Conservation (phyloP, 2,329 filamentous ascomycete species). For the Balansia obtecta region DNA sequence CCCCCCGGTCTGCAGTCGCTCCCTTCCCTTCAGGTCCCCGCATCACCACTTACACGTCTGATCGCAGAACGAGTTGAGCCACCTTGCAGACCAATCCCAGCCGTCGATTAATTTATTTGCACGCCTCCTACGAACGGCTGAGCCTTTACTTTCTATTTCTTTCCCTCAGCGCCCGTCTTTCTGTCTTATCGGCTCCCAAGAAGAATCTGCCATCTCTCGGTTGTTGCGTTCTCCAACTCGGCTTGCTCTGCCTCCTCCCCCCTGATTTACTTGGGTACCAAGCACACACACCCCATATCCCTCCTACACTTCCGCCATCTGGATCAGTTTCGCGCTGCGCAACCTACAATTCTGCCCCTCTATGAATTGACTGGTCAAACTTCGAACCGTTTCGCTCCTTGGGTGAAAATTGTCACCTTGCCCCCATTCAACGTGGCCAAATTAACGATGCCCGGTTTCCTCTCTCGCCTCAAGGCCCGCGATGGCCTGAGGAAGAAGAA, state of each 20-base stretch:
- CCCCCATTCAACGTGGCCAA: background rate
- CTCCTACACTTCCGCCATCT: background rate
- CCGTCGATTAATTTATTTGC: slow-evolving; percentile 2
- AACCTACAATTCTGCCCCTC: background rate
- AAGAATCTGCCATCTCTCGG: background rate
- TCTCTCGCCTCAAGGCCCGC: slow-evolving; percentile 61
- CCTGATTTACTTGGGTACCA: background rate
- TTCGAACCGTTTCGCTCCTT: background rate
- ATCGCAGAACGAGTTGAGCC: slow-evolving; percentile 6
- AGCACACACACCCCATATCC: background rate
- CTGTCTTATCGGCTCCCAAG: background rate
- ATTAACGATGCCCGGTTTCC: slow-evolving; percentile 42
- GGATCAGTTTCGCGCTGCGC: background rate
- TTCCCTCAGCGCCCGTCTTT: background rate
- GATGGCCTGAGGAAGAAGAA: slow-evolving; percentile 62
- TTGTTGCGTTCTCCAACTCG: too few species aligned
- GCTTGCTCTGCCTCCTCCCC: too few species aligned
- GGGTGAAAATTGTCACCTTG: background rate
- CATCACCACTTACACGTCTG: slow-evolving; percentile 8
- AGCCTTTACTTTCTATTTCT: background rate
- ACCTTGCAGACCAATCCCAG: slow-evolving; percentile 1
- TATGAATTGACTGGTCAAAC: background rate
- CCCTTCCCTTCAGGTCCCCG: slow-evolving; percentile 2
- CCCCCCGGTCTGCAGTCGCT: background rate
- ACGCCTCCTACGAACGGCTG: too few species aligned